Evolutionary conservation across 768 basidiomycete genomes (phyloP), one percentile per base, ranked within the genome.

Genomic region (Boletus rubescentipes): DNA sequence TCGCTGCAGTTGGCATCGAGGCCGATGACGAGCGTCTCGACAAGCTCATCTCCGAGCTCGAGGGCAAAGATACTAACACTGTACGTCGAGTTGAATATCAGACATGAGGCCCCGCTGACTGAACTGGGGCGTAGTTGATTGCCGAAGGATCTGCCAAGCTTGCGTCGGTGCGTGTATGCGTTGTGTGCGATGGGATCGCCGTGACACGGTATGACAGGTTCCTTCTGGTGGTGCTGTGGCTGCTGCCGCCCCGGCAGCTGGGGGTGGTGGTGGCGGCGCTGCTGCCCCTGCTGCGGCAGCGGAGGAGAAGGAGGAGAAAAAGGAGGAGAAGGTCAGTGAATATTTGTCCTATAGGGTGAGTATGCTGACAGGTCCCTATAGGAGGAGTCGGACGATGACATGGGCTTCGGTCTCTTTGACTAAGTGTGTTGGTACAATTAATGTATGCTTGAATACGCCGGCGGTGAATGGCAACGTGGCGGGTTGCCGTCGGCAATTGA

Each of bases 381-480:
- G 88, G 89, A 92, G 77, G 92, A 95, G 72, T 92, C 90, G 51
- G 93, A 96, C 81, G 95, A 97, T 65, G 95, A 97, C 77, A 97
- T 97, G 93, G 93, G 94, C 80, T 98, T 98, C 76, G 94, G 94
- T 79, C 83, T 97, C 60, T 97, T 97, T 81, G 94, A 97, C 80
- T 97, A 86, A 80, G 55, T 59, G 36, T 42, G 4, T 36, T 26
- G 15, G 29, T 34, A 37, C 18, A 9, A 34, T n/a, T 34, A 40
- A 49, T 35, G 36, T 40, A 45, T 57, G 41, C 18, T 26, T 29
- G 41, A n/a, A 18, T 34, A 12, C 46, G 51, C 60, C 54, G 60
- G 67, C 65, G 63, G 67, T 55, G 46, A 47, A 47, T 40, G 37
- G 53, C 46, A 52, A 47, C 43, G 36, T 51, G 29, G 41, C 32